A percentile compares a stretch with the other conserved stretches of the same genome.
phyloP scores from a whole-genome alignment of 352 stramenopile genomes.

The Globisporangium orthogonon region DNA sequence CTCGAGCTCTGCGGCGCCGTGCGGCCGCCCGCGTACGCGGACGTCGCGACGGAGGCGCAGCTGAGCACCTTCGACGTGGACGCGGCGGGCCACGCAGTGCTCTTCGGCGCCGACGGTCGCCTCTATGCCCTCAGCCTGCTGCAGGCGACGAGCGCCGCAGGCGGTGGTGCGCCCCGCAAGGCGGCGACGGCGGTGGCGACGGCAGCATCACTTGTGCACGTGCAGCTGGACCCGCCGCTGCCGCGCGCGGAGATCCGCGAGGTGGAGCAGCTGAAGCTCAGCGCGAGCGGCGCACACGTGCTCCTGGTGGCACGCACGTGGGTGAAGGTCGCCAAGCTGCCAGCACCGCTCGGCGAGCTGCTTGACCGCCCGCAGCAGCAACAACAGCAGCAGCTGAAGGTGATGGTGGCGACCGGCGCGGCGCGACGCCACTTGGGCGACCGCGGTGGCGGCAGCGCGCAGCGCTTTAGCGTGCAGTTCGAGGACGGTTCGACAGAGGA shows the following conservation, averaged over 20 bases:
- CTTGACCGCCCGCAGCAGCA: conserved; percentile 4
- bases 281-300: conserved; percentile 41
- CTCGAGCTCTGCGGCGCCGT: conserved; percentile 62
- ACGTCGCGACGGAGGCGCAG: conserved; percentile 43
- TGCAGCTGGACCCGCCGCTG: conserved; percentile 57
- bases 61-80: conserved; percentile 65
- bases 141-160: conserved; percentile 20
- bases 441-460: neutral
- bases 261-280: conserved; percentile 58
- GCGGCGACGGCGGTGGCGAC: too few relatives aligned
- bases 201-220: conserved; percentile 26
- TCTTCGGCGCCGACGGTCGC: conserved; percentile 35
- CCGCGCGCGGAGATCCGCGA: conserved; percentile 31
- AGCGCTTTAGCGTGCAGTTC: conserved; percentile 42
- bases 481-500: conserved; percentile 29
- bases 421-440: neutral
- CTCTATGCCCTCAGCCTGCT: conserved; percentile 58
- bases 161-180: neutral
- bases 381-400: neutral
- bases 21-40: conserved; percentile 39
- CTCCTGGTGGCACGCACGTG: conserved; percentile 51
- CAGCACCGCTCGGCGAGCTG: conserved; percentile 11
- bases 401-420: neutral
- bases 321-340: conserved; percentile 57
- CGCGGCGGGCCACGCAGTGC: conserved; percentile 37